phyloP scores from a whole-genome alignment of 164 flowering plant species.

The Vitis amurensis region DNA sequence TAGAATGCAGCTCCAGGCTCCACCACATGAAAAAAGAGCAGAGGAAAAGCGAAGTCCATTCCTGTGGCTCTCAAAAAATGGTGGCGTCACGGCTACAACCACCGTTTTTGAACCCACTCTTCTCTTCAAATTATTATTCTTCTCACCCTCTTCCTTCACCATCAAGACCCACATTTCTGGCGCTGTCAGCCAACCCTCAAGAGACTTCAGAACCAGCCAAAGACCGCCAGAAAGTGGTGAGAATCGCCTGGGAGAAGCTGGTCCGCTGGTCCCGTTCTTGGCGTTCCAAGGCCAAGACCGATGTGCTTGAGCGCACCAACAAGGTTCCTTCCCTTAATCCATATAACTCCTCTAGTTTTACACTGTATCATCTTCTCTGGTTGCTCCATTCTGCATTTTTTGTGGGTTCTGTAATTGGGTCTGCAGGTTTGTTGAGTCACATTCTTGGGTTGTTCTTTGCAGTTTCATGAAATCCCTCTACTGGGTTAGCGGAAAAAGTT shows the following conservation, averaged over 20 bases:
- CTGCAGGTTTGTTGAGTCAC: too few relatives aligned
- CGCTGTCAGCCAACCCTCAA: slow-evolving; percentile 2
- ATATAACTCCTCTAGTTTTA: too few relatives aligned
- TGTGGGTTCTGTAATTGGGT: too few relatives aligned
- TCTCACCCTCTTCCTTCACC: neutral
- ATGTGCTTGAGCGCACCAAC: slow-evolving; percentile 77
- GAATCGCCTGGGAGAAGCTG: slow-evolving; percentile 92
- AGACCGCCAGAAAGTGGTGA: slow-evolving; percentile 66
- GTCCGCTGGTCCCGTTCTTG: slow-evolving; percentile 94
- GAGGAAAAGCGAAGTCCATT: neutral
- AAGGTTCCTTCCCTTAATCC: slow-evolving; percentile 44
- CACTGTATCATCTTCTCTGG: too few relatives aligned
- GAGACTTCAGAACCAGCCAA: slow-evolving; percentile 20
- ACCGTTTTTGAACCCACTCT: neutral
- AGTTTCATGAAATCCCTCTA: too few relatives aligned
- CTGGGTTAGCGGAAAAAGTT: too few relatives aligned
- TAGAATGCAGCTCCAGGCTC: neutral
- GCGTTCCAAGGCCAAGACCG: slow-evolving; percentile 78
- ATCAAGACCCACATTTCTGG: neutral
- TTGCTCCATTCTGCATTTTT: too few relatives aligned
- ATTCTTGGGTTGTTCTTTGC: too few relatives aligned
- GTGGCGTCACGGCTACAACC: neutral
- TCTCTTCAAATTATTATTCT: neutral
- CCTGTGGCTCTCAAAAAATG: neutral
- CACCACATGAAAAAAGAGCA: neutral